These are phyloP conservation scores for Colletotrichum lini DNA, from an alignment of 2,329 filamentous ascomycete genomes.

Conservation along the genomic window DNA sequence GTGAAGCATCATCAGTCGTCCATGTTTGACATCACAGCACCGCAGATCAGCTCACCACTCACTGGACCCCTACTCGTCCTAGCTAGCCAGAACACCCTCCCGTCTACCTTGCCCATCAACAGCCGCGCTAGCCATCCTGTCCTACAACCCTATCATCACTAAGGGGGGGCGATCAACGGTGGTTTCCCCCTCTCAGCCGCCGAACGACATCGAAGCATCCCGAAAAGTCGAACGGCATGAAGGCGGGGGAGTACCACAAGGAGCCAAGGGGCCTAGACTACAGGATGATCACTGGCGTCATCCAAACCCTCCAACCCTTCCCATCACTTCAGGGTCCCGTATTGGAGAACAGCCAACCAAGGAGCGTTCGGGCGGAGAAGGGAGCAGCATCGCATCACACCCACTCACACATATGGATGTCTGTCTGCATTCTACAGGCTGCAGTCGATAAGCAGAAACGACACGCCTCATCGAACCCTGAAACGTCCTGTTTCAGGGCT, in stretches of 20 bases:
- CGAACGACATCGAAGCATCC: neutral
- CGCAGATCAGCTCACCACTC: conserved; percentile 5
- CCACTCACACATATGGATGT: neutral
- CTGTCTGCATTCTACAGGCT: neutral
- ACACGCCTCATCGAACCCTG: conserved; percentile 26
- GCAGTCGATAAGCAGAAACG: conserved; percentile 11
- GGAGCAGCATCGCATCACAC: conserved; percentile 21
- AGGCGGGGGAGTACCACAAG: neutral
- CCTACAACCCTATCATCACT: conserved; percentile 2
- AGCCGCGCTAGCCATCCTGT: neutral
- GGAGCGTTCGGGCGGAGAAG: neutral
- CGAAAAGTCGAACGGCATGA: neutral
- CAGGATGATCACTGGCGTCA: conserved; percentile 39
- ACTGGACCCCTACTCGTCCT: neutral
- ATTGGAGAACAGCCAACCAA: neutral
- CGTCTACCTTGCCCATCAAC: neutral
- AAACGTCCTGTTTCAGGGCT: conserved; percentile 23
- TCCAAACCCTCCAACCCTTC: neutral
- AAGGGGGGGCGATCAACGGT: conserved; percentile 17
- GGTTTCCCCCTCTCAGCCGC: neutral
- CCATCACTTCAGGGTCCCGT: conserved; percentile 30
- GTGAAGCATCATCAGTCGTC: conserved; percentile 11
- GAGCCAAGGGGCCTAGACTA: conserved; percentile 16
- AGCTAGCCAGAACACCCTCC: neutral
- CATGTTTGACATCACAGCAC: conserved; percentile 11